Evolutionary conservation across 2,329 filamentous ascomycete species (phyloP), one percentile per base, ranked within the genome.

Genomic region (Colletotrichum liriopes): DNA sequence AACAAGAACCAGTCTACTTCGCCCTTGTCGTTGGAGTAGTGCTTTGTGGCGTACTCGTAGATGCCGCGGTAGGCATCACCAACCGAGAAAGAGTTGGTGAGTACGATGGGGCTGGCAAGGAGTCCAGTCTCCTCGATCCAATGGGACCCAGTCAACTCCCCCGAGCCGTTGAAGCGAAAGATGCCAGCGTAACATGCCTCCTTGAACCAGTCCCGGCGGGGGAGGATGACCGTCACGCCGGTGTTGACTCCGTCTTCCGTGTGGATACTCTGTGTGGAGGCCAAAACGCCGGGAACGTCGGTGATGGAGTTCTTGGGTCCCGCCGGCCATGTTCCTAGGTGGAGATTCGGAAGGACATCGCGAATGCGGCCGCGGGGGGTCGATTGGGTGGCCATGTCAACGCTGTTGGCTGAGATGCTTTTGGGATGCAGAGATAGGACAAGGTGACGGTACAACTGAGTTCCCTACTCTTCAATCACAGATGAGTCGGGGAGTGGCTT

Each of bases 111-210:
- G 3, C 87, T 89, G 65, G 87, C 85, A 4, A 91, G 79, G 5
- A 90, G 82, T 0, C 90, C 90, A 0, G 89, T 89, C 77, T 92
- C 90, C 20, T 89, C 84, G 71, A 92, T 87, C 86, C 88, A 90
- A 75, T 91, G 88, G 12, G 82, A 83, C 2, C 90, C 89, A 0
- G 90, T 92, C 82, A 92, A 83, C 79, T 92, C 89, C 52, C 91
- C 90, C 56, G 86, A 87, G 66, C 90, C 90, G 75, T 92, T 92
- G 82, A 92, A 91, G 72, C 86, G 85, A 80, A 91, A 91, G 59
- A 88, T 76, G n/a, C 84, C 84, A 4, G 86, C 84, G 58, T 87
- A 85, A 65, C 83, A 85, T 51, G 84, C 84, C 12, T 83, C 80
- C 55, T 81, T 72, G 76, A 82, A 81, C 85, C 86, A 88, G 58